These are phyloP conservation scores for Ophiognomonia clavigignenti-juglandacearum DNA, from an alignment of 2,329 filamentous ascomycete species.

Conservation along the genomic window DNA sequence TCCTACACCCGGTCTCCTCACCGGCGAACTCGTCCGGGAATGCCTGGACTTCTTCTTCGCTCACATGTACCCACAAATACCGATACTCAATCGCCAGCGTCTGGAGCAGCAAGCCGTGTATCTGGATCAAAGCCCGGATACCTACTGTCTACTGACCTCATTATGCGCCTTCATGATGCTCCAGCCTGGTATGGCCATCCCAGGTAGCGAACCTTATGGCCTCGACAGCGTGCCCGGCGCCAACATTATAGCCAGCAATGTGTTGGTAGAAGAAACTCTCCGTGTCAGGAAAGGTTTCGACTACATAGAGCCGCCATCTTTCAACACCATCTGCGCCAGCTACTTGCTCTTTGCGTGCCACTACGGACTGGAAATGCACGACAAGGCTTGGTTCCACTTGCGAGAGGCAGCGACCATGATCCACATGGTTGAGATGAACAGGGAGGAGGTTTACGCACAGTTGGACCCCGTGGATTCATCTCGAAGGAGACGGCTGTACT, in stretches of 20 bases:
- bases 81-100: slow-evolving; percentile 54
- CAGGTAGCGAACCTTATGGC: slow-evolving; percentile 49
- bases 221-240: slow-evolving; percentile 53
- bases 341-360: slow-evolving; percentile 74
- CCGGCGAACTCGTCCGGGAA: slow-evolving; percentile 58
- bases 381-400: slow-evolving; percentile 74
- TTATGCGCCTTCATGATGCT: slow-evolving; percentile 65
- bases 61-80: slow-evolving; percentile 60
- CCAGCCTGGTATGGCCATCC: slow-evolving; percentile 62
- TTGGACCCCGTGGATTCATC: slow-evolving; percentile 56
- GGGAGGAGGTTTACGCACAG: slow-evolving; percentile 57
- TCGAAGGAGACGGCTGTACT: slow-evolving; percentile 63
- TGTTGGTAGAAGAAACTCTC: slow-evolving; percentile 63
- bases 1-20: slow-evolving; percentile 57
- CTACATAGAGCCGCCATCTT: slow-evolving; percentile 50
- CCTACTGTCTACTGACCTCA: slow-evolving; percentile 60
- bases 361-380: slow-evolving; percentile 67
- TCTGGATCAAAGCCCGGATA: slow-evolving; percentile 58
- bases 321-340: slow-evolving; percentile 63
- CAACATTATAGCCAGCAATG: slow-evolving; percentile 59
- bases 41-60: slow-evolving; percentile 66
- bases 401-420: slow-evolving; percentile 71
- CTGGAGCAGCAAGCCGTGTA: slow-evolving; percentile 55
- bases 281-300: slow-evolving; percentile 61
- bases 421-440: slow-evolving; percentile 55